Base-by-base conservation (phyloP, 352 stramenopile genomes). In the Globisporangium irregulare region DNA sequence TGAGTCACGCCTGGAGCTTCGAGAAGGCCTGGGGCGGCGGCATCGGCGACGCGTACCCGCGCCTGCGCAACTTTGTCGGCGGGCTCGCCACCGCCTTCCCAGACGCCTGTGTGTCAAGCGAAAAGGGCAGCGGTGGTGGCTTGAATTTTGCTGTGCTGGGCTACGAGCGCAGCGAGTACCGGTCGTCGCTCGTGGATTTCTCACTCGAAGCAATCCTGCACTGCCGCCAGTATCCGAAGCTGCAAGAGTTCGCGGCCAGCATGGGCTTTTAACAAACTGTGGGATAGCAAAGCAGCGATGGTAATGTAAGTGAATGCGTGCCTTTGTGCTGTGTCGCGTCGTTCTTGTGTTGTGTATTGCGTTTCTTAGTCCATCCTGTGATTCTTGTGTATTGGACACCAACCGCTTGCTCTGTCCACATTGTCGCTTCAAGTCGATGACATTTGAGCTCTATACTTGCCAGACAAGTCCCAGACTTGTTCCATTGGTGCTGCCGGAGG, bases 121-220 rank as follows among this genome's bases (percentile, higher is more conserved):
- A 29, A 6, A 20, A 25, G 22, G 18, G 15, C 5, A 8, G 41
- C 10, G 9, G 2, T 41, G 15, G 15, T 50, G 15, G 41, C 41
- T 50, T 12, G 3, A 10, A 32, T 8, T 64, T 63, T n/a, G 14
- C 12, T n/a, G 59, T 70, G 32, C 34, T 58, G 14, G 27, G 32
- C 29, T 70, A 66, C 58, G 66, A 70, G n/a, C 59, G 66, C 18
- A 66, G 58, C 36, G 66, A 65, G n/a, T 66, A 54, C 59, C 58
- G 59, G 0, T 34, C 66, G 66, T 70, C 66, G 59, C 58, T 70
- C 48, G 66, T 66, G 34, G 66, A 70, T 25, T 70, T 70, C 15
- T 27, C 50, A 20, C 66, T 70, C 59, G 66, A 70, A 32, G 58
- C 58, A n/a, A 38, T 29, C 24, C 58, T 70, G 34, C 66, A 70